Evolutionary conservation across 148 eudicot genomes (phyloP), one percentile per base, ranked within the genome.

Genomic region (Rheum nobile): DNA sequence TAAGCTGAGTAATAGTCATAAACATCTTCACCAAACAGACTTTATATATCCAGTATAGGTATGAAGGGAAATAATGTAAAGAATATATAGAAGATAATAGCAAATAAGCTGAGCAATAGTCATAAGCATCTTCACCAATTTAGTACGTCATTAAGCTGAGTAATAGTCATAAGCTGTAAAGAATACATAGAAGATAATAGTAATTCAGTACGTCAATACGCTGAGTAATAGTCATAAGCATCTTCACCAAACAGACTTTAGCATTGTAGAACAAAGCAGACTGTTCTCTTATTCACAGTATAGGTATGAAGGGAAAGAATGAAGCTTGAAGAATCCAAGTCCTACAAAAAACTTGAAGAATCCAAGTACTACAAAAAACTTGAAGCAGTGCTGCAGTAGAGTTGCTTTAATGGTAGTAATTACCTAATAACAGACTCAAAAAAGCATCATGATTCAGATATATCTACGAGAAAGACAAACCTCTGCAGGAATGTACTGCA

Each of bases 401-500:
- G 41, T 32, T 34, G 31, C 10, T 21, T 8, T 14, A 34, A 17
- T 17, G 70, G 8, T 31, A 65, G 2, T 32, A 65, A 32, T 65
- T 32, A 34, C n/a, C 70, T 65, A 34, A 65, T 34, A 31, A 1
- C 67, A 31, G 70, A 65, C 22, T 31, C 26, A 14, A 32, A 17
- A 65, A 65, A 32, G 17, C 38, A 65, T 65, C 22, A 34, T 1
- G 24, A 6, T 34, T 63, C 75, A 76, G 52, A 71, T 34, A 48
- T 50, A 37, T 50, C 8, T 35, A 76, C 72, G 73, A 55, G 74
- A 75, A 75, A 57, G 76, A 52, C 72, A 75, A 63, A 95, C 98
- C 97, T 95, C 97, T 75, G 98, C 98, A 44, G 84, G 85, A 83
- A 95, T 90, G 39, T 88, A 81, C 78, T 91, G 97, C 77, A 92